Evolutionary conservation across 2,329 filamentous ascomycete species (phyloP), one percentile per base, ranked within the genome.

Genomic region (Aspergillus aculeatinus): DNA sequence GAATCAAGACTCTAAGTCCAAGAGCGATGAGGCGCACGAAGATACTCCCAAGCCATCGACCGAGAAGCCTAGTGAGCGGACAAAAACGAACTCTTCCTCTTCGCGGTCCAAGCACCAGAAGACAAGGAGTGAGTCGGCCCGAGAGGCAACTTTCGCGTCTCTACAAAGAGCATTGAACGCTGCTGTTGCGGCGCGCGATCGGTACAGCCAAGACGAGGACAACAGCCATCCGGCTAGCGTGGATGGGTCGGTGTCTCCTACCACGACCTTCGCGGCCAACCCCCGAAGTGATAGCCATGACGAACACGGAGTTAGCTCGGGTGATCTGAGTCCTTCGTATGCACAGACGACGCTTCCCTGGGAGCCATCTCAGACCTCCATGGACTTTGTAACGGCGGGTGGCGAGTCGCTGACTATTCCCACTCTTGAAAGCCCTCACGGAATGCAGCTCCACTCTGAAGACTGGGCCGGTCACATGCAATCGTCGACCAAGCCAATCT

Each of bases 101-200:
- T 67, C 70, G 27, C 67, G 67, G 6, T 68, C 64, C 52, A 76
- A 72, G 59, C 73, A 77, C 58, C 71, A 73, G 39, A 76, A 77
- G 55, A 71, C 74, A 25, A 69, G 69, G 51, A 77, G 72, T 55
- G 76, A 78, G 53, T 70, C 73, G 7, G 70, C 72, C 33, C 74
- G 76, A 16, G 76, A 78, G 60, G 75, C 76, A 47, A 78, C 75
- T 16, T 78, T 77, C 65, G 75, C 74, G 10, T 79, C 77, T n/a
- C 66, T 79, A 51, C 77, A 79, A 63, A 69, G 77, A 59, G 76
- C 77, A n/a, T 69, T 80, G 52, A 75, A 74, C 58, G 75, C 76
- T 44, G 76, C 77, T 11, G 75, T 75, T 58, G 75, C 76, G 51
- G 76, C 75, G 53, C 74, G 74, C 23, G 70, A 70, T 35, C 68